Conservation (phyloP, 2,329 filamentous ascomycete species). For the Penicillium frequentans region DNA sequence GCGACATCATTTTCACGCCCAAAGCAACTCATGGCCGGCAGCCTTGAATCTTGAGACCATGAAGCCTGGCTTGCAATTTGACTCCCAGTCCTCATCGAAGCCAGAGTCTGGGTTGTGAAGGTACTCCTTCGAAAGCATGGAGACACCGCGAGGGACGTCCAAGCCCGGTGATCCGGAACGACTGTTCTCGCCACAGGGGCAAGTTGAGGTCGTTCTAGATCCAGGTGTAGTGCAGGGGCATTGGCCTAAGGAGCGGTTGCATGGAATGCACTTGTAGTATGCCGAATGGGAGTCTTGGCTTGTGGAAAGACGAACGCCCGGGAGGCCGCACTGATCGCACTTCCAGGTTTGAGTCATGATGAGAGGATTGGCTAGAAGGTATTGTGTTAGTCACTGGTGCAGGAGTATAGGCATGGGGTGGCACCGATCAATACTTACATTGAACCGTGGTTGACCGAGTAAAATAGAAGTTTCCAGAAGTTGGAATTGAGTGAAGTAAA, state of each 20-base stretch:
- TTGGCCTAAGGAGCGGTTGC: constrained; percentile 11
- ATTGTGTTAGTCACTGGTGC: neutral
- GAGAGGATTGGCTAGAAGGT: neutral
- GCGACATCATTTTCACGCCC: neutral
- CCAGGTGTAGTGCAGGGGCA: constrained; percentile 16
- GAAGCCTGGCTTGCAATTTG: constrained; percentile 13
- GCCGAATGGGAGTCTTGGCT: constrained; percentile 3
- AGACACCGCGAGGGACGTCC: neutral
- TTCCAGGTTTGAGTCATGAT: constrained; percentile 9
- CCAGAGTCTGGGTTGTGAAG: constrained; percentile 6
- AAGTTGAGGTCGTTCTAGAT: constrained; percentile 8
- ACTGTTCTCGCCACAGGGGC: constrained; percentile 4
- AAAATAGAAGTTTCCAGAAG: neutral
- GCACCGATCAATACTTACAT: neutral
- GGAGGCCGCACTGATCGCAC: constrained; percentile 10
- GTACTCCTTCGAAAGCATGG: neutral
- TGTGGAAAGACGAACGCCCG: constrained; percentile 9
- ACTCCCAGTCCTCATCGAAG: constrained; percentile 14
- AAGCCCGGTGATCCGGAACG: constrained; percentile 1
- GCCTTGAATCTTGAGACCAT: constrained; percentile 15
- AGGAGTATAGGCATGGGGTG: neutral
- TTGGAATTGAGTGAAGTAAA: neutral
- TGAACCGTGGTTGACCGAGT: neutral
- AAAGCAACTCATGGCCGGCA: constrained; percentile 3
- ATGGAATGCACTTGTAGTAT: constrained; percentile 14